Evolutionary conservation across 2,329 filamentous ascomycete genomes (phyloP).

Genomic region (Aspergillus sp.): DNA sequence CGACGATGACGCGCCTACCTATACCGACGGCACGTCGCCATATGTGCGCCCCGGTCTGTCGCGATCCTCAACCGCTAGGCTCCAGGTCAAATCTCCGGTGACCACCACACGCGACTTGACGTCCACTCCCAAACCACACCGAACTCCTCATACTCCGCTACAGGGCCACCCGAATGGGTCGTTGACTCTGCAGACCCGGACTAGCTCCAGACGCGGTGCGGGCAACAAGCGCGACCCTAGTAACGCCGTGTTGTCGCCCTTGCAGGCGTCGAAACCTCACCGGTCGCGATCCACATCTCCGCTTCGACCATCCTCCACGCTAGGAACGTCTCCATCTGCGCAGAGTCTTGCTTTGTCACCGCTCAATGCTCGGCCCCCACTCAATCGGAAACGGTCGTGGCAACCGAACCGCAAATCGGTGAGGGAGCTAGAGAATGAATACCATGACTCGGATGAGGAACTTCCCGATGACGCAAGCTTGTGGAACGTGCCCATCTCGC

Average conservation of each 20-base stretch:
- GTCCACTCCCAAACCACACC: slow-evolving; percentile 23
- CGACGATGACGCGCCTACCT: slow-evolving; percentile 55
- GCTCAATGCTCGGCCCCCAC: slow-evolving; percentile 17
- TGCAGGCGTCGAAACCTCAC: slow-evolving; percentile 27
- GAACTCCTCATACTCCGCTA: slow-evolving; percentile 23
- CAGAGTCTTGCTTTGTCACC: slow-evolving; percentile 27
- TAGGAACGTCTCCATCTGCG: slow-evolving; percentile 24
- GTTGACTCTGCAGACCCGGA: slow-evolving; percentile 23
- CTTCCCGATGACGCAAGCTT: slow-evolving; percentile 50
- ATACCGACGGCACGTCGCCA: slow-evolving; percentile 29
- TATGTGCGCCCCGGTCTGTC: slow-evolving; percentile 26
- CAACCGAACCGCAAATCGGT: slow-evolving; percentile 46
- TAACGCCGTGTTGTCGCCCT: slow-evolving; percentile 23
- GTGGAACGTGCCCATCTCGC: slow-evolving; percentile 52
- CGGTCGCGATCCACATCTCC: slow-evolving; percentile 33
- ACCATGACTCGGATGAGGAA: slow-evolving; percentile 52
- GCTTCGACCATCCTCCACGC: slow-evolving; percentile 24
- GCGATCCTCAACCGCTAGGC: slow-evolving; percentile 26
- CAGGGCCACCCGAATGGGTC: slow-evolving; percentile 28
- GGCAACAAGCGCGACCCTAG: slow-evolving; percentile 23
- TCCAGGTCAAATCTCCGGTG: slow-evolving; percentile 26
- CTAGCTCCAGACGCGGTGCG: slow-evolving; percentile 23
- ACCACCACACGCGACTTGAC: slow-evolving; percentile 36
- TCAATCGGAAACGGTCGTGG: slow-evolving; percentile 39
- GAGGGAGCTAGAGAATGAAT: slow-evolving; percentile 51